phyloP scores from a whole-genome alignment of 1,284 basidiomycete genomes.

The Cryptococcus sp. region DNA sequence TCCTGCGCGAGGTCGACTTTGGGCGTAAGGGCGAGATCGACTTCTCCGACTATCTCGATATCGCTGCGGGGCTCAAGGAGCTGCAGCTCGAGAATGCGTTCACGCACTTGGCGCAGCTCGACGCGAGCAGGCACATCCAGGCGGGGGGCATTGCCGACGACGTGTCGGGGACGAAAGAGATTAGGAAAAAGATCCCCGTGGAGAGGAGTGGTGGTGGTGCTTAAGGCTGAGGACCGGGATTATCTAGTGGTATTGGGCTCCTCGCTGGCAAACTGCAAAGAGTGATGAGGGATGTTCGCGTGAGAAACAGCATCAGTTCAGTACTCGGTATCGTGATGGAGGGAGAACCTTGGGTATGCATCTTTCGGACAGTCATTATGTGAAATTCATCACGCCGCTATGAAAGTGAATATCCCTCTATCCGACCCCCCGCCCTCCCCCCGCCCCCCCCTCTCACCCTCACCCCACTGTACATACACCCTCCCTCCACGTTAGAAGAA shows the following conservation, averaged over 20 bases:
- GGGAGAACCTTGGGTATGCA: no score
- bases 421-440: no score
- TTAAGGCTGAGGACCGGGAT: constrained; percentile 4
- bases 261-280: no score
- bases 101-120: constrained; percentile 48
- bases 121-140: constrained; percentile 24
- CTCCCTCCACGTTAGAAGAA: constrained; percentile 8
- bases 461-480: no score
- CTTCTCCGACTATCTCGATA: constrained; percentile 77
- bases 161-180: constrained; percentile 51
- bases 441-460: no score
- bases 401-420: neutral
- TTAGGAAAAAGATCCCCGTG: constrained; percentile 64
- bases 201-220: constrained; percentile 77
- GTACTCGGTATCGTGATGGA: no score
- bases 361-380: no score
- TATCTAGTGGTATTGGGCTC: no score
- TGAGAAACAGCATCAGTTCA: no score
- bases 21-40: constrained; percentile 57
- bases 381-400: neutral
- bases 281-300: no score
- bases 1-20: constrained; percentile 72
- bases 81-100: constrained; percentile 59
- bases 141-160: constrained; percentile 36
- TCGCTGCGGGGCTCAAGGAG: constrained; percentile 78